A percentile compares a stretch with the other conserved stretches of the same genome.
Evolutionary conservation across 1,284 basidiomycete species (phyloP).

Genomic region (Neolentinus lepideus): DNA sequence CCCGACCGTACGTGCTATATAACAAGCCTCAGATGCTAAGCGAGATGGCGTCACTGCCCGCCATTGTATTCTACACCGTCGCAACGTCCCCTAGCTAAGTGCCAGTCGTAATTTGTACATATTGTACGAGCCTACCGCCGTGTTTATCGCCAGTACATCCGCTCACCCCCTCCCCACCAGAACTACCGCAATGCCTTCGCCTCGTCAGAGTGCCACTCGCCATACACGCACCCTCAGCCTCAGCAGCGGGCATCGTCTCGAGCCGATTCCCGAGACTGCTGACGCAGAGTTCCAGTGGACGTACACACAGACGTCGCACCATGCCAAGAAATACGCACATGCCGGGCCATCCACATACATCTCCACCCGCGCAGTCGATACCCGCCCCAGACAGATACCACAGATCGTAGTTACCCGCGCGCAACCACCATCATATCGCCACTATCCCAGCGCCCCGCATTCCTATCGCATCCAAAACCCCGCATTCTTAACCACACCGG

Average conservation of each 20-base stretch:
- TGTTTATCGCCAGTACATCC: not conserved
- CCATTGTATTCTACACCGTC: not conserved
- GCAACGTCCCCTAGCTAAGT: not conserved
- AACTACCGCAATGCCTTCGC: not conserved
- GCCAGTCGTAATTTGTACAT: not conserved
- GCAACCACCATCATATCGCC: not conserved
- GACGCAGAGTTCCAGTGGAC: not conserved
- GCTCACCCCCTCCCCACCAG: not conserved
- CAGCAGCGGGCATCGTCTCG: not conserved
- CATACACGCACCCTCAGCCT: not conserved
- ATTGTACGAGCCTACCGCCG: not conserved
- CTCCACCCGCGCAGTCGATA: not conserved
- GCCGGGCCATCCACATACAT: not conserved
- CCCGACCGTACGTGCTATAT: not conserved
- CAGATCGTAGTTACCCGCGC: not conserved
- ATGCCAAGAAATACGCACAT: too few species aligned
- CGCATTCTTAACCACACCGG: not conserved
- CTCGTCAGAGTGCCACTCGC: too few species aligned
- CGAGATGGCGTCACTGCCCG: not conserved
- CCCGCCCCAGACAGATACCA: not conserved
- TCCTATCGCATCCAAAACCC: not conserved
- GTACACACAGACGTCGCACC: too few species aligned
- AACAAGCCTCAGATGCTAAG: not conserved
- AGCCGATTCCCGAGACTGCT: not conserved
- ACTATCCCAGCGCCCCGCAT: not conserved